A percentile compares a stretch with the other conserved stretches of the same genome.
Evolutionary conservation across 169 alveolate species (phyloP).

Genomic region (Cryptosporidium sp.): DNA sequence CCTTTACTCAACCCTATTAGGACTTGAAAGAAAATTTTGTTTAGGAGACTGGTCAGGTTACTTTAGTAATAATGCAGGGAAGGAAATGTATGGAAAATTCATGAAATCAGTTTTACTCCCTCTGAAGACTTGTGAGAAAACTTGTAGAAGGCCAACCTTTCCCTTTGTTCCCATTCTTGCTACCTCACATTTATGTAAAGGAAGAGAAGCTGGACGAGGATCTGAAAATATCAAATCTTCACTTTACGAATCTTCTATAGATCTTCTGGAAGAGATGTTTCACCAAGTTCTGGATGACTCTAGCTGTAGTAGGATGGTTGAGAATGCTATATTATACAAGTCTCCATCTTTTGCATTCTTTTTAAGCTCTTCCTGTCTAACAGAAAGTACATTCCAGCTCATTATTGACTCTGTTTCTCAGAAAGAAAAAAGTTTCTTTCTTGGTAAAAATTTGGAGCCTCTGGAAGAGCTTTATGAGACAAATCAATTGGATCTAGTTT

Average conservation of each 20-base stretch:
- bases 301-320: constrained; percentile 1
- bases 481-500: constrained; percentile 7
- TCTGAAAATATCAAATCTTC: not conserved
- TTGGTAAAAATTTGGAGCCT: not conserved
- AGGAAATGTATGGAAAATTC: constrained; percentile 2
- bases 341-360: constrained; percentile 42
- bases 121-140: not conserved
- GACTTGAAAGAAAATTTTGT: not conserved
- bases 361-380: constrained; percentile 4
- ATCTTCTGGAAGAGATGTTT: constrained; percentile 3
- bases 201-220: not conserved
- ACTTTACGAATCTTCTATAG: constrained; percentile 6
- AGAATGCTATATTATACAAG: not conserved
- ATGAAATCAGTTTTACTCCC: not conserved
- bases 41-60: constrained; percentile 47
- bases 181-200: constrained; percentile 9
- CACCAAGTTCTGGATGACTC: not conserved
- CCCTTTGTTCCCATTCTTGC: constrained; percentile 6
- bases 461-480: constrained; percentile 15
- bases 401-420: not conserved
- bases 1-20: not conserved
- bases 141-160: constrained; percentile 8
- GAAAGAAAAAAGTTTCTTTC: not conserved
- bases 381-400: not conserved
- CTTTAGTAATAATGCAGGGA: not conserved